Evolutionary conservation across 495 filamentous ascomycete species (phyloP), one percentile per base, ranked within the genome.

Genomic region (Letharia lupina): DNA sequence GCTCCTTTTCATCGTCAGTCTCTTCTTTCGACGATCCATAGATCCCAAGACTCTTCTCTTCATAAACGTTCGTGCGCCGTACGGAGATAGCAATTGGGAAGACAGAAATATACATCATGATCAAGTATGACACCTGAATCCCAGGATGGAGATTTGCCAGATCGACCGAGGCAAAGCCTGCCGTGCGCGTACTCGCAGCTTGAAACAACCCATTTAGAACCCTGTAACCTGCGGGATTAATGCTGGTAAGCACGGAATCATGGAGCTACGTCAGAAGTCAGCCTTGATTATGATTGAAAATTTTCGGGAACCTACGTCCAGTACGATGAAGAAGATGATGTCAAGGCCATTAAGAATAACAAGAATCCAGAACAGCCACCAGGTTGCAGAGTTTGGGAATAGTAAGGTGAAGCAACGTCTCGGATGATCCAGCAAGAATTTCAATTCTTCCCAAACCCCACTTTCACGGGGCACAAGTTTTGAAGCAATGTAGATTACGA

Each of bases 21-120:
- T 83, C 81, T 9, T 85, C 81, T 1, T 77, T 75, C 31, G 71
- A 40, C 23, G 70, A 72, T 56, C 71, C 75, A 71, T 90, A 97
- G 31, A 98, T 84, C 3, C 93, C 93, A 13, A 98, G 83, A 63
- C 90, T 93, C 70, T 89, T 89, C 73, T 98, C 93, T 75, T 98
- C 93, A 79, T 98, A 98, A 13, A 96, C 93, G 74, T 98, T 98
- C 45, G 93, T 97, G 61, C 90, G 83, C 65, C 93, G 89, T 70
- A 97, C 86, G 39, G 89, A 93, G 65, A 98, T 96, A 68, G 93
- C 93, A 70, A 97, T 93, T 37, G 93, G 93, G 70, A 96, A 91
- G 50, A 96, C 90, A 58, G 93, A 96, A 68, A 98, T 98, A 75
- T 98, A 98, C 93, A 98, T 98, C 93, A 98, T 98, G 76, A 98